Evolutionary conservation across 2,329 filamentous ascomycete species (phyloP).

Genomic region (Pseudogymnoascus sp.): DNA sequence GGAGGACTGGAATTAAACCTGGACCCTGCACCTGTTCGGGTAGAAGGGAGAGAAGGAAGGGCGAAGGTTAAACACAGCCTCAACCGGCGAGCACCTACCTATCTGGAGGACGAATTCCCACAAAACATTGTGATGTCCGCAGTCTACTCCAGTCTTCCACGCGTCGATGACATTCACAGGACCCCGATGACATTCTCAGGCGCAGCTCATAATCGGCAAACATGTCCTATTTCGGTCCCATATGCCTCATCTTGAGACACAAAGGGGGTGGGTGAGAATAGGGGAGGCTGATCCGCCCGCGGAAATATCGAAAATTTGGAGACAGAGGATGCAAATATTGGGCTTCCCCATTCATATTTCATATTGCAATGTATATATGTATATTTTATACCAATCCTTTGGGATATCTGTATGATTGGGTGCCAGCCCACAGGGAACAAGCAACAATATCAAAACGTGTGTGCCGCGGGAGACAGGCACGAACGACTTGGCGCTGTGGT

Average conservation of each 20-base stretch:
- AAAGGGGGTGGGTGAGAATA: neutral
- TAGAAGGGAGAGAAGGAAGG: neutral
- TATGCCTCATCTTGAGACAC: neutral
- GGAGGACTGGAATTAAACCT: neutral
- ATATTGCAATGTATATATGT: neutral
- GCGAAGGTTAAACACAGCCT: neutral
- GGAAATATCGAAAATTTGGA: neutral
- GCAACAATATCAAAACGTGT: neutral
- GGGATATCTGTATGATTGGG: neutral
- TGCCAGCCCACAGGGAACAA: neutral
- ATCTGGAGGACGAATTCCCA: neutral
- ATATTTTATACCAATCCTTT: neutral
- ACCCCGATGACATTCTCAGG: neutral
- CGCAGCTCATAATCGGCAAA: neutral
- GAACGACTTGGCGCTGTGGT: slow-evolving; percentile 1
- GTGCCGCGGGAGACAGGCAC: neutral
- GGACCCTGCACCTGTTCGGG: neutral
- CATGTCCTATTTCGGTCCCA: neutral
- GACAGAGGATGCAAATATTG: neutral
- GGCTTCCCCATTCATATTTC: neutral
- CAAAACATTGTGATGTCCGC: neutral
- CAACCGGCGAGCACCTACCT: neutral
- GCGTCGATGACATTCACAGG: neutral
- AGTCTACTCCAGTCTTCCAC: neutral
- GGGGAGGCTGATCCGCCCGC: neutral